Conservation (phyloP, 208 protist species). For the Leishmania turanica region DNA sequence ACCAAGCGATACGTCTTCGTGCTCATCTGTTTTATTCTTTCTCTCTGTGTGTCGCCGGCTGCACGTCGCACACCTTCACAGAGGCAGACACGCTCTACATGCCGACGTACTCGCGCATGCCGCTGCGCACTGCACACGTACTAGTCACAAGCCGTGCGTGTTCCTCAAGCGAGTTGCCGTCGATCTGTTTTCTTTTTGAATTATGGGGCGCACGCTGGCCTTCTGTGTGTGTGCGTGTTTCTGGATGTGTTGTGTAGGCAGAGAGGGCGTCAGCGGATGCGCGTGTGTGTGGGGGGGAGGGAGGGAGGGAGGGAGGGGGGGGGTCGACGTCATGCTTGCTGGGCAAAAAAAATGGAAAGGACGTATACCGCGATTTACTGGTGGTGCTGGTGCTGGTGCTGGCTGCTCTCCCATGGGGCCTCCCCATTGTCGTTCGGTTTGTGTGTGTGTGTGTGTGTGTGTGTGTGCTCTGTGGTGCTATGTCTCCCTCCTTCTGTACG, state of each 20-base stretch:
- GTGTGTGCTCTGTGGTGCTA: no score
- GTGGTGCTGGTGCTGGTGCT: no score
- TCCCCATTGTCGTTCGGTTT: no score
- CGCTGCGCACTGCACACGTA: background rate
- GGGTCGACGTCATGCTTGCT: background rate
- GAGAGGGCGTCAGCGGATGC: background rate
- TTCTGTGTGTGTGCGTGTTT: background rate
- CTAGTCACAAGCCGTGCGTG: background rate
- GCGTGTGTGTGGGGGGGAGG: background rate
- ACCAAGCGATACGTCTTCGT: background rate
- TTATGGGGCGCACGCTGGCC: background rate
- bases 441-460: no score
- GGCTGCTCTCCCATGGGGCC: no score
- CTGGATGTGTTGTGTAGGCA: background rate
- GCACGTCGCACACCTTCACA: background rate
- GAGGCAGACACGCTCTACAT: background rate
- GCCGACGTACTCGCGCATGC: background rate
- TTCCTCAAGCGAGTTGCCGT: background rate
- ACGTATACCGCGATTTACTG: background rate
- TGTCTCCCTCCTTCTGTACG: no score
- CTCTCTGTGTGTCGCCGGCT: background rate
- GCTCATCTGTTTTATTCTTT: background rate
- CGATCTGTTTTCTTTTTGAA: conserved; percentile 1
- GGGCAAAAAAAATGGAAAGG: background rate
- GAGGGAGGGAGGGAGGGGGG: no score